These are phyloP conservation scores for Auricularia cornea DNA, from an alignment of 768 basidiomycete genomes.

Conservation along the genomic window DNA sequence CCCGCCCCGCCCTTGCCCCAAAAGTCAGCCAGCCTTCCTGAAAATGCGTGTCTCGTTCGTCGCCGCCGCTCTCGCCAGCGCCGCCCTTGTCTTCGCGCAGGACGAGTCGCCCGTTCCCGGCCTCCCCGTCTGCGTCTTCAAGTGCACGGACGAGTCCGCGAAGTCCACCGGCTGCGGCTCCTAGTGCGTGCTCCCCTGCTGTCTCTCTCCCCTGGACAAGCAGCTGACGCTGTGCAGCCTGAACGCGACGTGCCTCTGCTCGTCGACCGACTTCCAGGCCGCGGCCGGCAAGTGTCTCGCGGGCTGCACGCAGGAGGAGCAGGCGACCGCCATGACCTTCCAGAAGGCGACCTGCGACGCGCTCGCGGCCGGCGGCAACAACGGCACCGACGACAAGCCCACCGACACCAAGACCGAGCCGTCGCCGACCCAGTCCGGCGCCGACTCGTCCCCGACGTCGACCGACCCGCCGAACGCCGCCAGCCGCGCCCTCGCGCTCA, in stretches of 20 bases:
- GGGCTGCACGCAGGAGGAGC: background rate
- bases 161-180: background rate
- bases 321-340: background rate
- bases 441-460: background rate
- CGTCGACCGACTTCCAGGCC: constrained; percentile 2
- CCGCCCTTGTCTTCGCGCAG: constrained; percentile 1
- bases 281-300: background rate
- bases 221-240: background rate
- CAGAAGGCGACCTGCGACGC: background rate
- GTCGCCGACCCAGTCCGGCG: background rate
- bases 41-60: constrained; percentile 3
- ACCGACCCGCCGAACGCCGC: background rate
- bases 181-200: background rate
- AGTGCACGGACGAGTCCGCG: background rate
- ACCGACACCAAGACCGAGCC: background rate
- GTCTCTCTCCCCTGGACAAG: background rate
- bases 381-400: background rate
- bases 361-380: background rate
- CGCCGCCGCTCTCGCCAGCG: constrained; percentile 2
- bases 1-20: background rate
- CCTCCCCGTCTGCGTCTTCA: constrained; percentile 1
- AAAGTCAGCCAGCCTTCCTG: background rate
- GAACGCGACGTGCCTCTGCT: constrained; percentile 3
- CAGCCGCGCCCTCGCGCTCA: background rate
- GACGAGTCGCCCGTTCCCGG: background rate